phyloP scores from a whole-genome alignment of 202 grass and related monocot genomes.

The Miscanthus sacchariflorus region DNA sequence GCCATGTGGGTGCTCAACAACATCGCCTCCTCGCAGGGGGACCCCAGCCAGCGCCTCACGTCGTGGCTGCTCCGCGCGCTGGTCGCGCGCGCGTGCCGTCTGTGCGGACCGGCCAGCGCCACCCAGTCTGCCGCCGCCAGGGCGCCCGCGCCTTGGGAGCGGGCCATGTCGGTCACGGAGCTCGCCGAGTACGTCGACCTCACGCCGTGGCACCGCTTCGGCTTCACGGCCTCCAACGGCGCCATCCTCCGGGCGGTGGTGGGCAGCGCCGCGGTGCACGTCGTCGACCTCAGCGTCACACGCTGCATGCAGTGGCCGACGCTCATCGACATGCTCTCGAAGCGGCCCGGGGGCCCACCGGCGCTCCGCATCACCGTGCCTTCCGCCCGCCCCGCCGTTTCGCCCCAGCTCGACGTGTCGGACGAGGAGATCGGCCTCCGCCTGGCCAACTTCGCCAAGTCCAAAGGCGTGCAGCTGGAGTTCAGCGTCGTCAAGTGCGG shows the following conservation, averaged over 20 bases:
- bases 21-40: conserved; percentile 65
- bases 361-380: conserved; percentile 70
- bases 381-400: conserved; percentile 51
- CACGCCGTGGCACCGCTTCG: conserved; percentile 77
- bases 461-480: conserved; percentile 57
- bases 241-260: conserved; percentile 64
- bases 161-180: conserved; percentile 65
- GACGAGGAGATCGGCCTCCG: conserved; percentile 59
- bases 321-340: conserved; percentile 70
- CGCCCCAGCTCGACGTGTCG: conserved; percentile 46
- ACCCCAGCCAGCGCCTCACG: conserved; percentile 72
- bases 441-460: conserved; percentile 69
- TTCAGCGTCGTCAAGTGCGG: conserved; percentile 56
- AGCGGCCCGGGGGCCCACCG: conserved; percentile 51
- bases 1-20: conserved; percentile 93
- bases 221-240: conserved; percentile 73
- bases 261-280: conserved; percentile 51
- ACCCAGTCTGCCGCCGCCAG: neutral
- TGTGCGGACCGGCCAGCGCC: conserved; percentile 51
- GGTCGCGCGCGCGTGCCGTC: conserved; percentile 58
- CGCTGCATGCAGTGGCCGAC: conserved; percentile 88
- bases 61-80: conserved; percentile 70
- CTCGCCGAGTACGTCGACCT: conserved; percentile 82
- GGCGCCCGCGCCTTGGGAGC: neutral
- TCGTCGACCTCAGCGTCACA: conserved; percentile 67